A percentile compares a stretch with the other conserved stretches of the same genome.
These are phyloP conservation scores for Chalciporus pseudorubinellus DNA, from an alignment of 768 basidiomycete species.

Conservation along the genomic window DNA sequence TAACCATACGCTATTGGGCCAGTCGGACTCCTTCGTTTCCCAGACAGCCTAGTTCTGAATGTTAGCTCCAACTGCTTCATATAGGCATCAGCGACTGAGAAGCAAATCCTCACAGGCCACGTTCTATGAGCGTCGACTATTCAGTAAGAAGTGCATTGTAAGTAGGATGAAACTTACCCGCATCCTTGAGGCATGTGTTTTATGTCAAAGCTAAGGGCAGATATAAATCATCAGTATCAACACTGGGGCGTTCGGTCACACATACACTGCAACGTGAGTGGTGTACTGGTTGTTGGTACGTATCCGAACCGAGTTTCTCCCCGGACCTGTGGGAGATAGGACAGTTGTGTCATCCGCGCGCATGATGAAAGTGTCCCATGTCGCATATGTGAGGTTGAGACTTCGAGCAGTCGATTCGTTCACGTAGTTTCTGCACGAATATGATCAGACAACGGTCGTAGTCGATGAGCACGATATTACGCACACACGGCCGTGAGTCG, in stretches of 20 bases:
- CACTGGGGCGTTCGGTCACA: neutral
- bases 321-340: conserved; percentile 27
- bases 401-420: conserved; percentile 25
- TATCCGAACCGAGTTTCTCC: conserved; percentile 39
- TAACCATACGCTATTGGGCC: conserved; percentile 24
- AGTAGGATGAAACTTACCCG: conserved; percentile 18
- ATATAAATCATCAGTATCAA: neutral
- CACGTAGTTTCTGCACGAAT: conserved; percentile 33
- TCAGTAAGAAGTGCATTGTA: neutral
- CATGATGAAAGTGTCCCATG: conserved; percentile 31
- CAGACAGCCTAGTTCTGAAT: conserved; percentile 25
- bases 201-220: conserved; percentile 30
- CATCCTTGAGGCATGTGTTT: conserved; percentile 38
- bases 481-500: conserved; percentile 39
- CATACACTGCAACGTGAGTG: conserved; percentile 35
- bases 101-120: conserved; percentile 33
- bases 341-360: conserved; percentile 36
- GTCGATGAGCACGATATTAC: conserved; percentile 5
- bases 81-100: neutral
- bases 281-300: conserved; percentile 29
- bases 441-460: neutral
- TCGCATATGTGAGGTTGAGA: conserved; percentile 29
- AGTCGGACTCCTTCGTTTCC: conserved; percentile 24
- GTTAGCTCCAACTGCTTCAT: conserved; percentile 9
- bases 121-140: conserved; percentile 23